Base-by-base conservation (phyloP, 805 yeast species). In the Saturnispora zaruensis region DNA sequence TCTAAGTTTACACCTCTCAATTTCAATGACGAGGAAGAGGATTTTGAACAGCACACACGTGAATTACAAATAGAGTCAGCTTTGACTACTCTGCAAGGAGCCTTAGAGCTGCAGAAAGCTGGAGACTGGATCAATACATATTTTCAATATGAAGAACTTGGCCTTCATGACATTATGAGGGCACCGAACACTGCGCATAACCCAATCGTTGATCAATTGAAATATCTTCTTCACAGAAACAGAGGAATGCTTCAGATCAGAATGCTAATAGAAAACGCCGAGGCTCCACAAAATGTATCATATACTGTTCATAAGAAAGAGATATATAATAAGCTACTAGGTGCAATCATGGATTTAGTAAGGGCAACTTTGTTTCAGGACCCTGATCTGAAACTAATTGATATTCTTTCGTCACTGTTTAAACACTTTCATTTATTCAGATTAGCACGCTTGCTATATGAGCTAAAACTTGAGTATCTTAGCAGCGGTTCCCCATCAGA, bases 41-140 rank as follows among this genome's bases (percentile, higher is more conserved):
- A 87, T 55, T 84, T 83, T 32, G 96, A 90, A 55, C 91, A 88
- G 55, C 96, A 89, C 59, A 84, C 97, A 1, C 72, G 96, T 44
- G 99, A 93, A 62, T 70, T 91, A 23, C 97, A 91, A 67, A 75
- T 82, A 20, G 98, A 93, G 64, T 86, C 85, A 60, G 93, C 96
- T 3, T 83, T 84, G 63, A 79, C 78, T 56, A 66, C 81, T 11
- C 88, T 84, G 61, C 87, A 87, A 57, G 66, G 67, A 20, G 96
- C 96, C 0, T 69, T 93, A 41, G 64, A 66, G 8, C 67, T 68
- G 8, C 91, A 93, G 56, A 79, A 81, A 54, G 63, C 68, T 1
- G 66, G 68, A 3, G 60, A 76, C 2, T 75, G 72, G 52, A 65
- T 64, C 0, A 71, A 67, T 3, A 83, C 97, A 0, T 72, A 73